phyloP scores from a whole-genome alignment of 2,329 filamentous ascomycete species.

The Biscogniauxia mediterranea region DNA sequence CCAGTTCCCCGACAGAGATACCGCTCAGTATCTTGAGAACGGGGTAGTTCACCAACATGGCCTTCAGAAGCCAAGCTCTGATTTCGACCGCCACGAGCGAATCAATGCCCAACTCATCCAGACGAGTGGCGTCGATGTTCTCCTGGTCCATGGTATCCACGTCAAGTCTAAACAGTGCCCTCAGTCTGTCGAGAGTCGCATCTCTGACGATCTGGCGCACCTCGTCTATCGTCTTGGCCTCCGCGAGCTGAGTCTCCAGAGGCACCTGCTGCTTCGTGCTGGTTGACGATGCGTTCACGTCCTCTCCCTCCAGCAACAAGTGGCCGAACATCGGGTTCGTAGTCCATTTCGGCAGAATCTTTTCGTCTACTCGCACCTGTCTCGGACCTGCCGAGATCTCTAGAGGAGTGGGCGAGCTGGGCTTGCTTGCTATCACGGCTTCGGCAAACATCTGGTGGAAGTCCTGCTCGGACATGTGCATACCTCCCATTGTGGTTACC shows the following conservation, averaged over 20 bases:
- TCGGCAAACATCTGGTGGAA: constrained; percentile 7
- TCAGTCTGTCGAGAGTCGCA: not conserved
- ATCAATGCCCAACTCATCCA: not conserved
- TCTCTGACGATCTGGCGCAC: not conserved
- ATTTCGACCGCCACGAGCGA: not conserved
- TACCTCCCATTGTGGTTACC: not conserved
- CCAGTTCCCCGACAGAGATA: not conserved
- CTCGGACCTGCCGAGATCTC: not conserved
- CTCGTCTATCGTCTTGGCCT: not conserved
- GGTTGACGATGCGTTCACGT: too few species aligned
- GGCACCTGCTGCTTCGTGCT: not conserved
- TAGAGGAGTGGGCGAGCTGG: not conserved
- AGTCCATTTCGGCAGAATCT: not conserved
- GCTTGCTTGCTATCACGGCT: constrained; percentile 2
- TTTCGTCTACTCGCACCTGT: not conserved
- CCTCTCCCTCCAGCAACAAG: not conserved
- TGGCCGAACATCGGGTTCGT: not conserved
- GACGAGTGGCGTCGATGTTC: not conserved
- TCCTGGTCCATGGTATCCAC: not conserved
- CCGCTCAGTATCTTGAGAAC: not conserved
- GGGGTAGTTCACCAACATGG: not conserved
- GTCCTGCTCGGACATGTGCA: constrained; percentile 5
- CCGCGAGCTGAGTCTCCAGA: not conserved
- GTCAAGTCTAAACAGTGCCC: not conserved
- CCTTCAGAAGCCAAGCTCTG: not conserved